These are phyloP conservation scores for Daedaleopsis nitida DNA, from an alignment of 768 basidiomycete genomes.

Conservation along the genomic window DNA sequence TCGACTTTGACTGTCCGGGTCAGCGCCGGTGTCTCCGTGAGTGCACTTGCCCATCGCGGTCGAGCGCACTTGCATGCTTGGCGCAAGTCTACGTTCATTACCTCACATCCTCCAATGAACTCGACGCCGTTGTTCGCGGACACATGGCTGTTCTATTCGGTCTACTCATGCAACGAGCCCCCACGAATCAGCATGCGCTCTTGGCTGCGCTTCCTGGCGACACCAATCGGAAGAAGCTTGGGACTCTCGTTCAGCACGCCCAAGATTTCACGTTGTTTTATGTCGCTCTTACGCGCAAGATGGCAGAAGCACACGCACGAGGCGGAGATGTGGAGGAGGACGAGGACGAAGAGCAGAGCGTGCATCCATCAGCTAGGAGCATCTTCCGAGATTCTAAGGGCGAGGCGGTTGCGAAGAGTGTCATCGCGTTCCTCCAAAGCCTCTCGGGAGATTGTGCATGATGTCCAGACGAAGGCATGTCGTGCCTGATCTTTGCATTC, in stretches of 20 bases:
- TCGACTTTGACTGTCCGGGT: conserved; percentile 54
- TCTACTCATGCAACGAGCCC: conserved; percentile 40
- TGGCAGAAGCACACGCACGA: conserved; percentile 18
- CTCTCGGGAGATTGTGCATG: conserved; percentile 26
- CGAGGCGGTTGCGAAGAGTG: conserved; percentile 37
- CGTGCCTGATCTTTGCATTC: too few relatives aligned
- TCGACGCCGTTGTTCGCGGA: conserved; percentile 58
- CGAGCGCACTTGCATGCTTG: conserved; percentile 53
- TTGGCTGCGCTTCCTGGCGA: conserved; percentile 38
- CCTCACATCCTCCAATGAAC: conserved; percentile 30
- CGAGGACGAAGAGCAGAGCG: conserved; percentile 11
- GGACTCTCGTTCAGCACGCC: conserved; percentile 37
- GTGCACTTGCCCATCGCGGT: conserved; percentile 54
- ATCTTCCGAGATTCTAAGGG: conserved; percentile 27
- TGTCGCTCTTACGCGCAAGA: conserved; percentile 33
- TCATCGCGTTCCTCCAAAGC: conserved; percentile 56
- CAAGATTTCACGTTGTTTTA: conserved; percentile 46
- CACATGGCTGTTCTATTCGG: conserved; percentile 79
- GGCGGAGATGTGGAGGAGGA: conserved; percentile 9
- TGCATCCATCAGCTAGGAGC: conserved; percentile 1
- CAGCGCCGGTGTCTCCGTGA: conserved; percentile 49
- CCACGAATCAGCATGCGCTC: conserved; percentile 35
- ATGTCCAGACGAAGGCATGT: not conserved
- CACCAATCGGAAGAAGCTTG: conserved; percentile 33
- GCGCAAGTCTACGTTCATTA: conserved; percentile 49